These are phyloP conservation scores for Meira miltonrushii DNA, from an alignment of 1,284 basidiomycete genomes.

Conservation along the genomic window DNA sequence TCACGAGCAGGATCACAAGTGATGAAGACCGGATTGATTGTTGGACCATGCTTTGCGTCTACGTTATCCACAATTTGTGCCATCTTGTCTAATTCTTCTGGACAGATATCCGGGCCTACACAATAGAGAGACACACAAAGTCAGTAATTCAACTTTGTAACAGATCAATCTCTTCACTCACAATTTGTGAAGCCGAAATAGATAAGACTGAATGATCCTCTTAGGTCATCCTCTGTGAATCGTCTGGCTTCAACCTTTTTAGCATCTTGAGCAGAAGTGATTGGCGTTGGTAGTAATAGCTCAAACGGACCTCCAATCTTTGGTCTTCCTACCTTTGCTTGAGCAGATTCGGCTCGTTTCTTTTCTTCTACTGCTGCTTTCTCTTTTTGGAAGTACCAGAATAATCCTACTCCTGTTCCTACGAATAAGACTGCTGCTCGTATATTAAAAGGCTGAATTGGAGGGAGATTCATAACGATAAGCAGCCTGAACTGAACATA, in stretches of 20 bases:
- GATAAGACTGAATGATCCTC: slow-evolving; percentile 70
- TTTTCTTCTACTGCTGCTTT: slow-evolving; percentile 57
- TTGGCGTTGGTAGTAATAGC: slow-evolving; percentile 25
- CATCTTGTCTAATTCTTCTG: slow-evolving; percentile 96
- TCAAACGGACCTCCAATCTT: slow-evolving; percentile 84
- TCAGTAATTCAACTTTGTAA: slow-evolving; percentile 55
- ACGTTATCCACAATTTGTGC: slow-evolving; percentile 67
- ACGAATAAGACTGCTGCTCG: slow-evolving; percentile 76
- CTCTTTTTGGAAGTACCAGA: slow-evolving; percentile 81
- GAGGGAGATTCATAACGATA: neutral
- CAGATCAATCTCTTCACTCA: slow-evolving; percentile 29
- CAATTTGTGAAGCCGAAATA: slow-evolving; percentile 69
- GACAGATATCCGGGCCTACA: slow-evolving; percentile 90
- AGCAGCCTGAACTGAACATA: neutral
- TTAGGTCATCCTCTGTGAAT: slow-evolving; percentile 76
- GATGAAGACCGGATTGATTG: slow-evolving; percentile 73
- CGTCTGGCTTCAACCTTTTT: slow-evolving; percentile 1
- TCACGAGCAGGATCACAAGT: slow-evolving; percentile 94
- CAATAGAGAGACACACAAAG: slow-evolving; percentile 67
- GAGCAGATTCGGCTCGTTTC: slow-evolving; percentile 27
- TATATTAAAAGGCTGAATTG: slow-evolving; percentile 68
- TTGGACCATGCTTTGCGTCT: slow-evolving; percentile 16
- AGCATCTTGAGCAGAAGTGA: slow-evolving; percentile 10
- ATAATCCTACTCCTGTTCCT: slow-evolving; percentile 72
- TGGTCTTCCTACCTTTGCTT: slow-evolving; percentile 59